phyloP scores from a whole-genome alignment of 345 rosid species.

The Mallotus nudiflorus region DNA sequence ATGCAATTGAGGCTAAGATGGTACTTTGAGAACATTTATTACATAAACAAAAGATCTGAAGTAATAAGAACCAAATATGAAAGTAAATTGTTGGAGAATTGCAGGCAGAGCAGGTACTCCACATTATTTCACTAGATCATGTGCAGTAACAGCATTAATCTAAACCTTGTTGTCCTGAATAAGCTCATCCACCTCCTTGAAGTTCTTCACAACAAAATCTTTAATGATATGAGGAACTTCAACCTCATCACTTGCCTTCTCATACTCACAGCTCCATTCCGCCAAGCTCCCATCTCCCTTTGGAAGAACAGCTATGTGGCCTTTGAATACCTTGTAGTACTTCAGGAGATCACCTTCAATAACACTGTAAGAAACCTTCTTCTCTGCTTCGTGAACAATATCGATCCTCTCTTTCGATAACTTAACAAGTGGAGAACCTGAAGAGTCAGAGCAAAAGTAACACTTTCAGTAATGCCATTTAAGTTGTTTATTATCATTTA shows the following conservation, averaged over 20 bases:
- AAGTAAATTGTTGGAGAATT: no score
- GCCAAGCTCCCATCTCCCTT: constrained; percentile 65
- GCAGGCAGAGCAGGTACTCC: no score
- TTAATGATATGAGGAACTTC: constrained; percentile 65
- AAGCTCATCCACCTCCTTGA: constrained; percentile 67
- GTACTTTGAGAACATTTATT: no score
- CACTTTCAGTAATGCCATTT: no score
- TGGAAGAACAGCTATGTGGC: constrained; percentile 48
- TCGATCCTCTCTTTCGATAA: constrained; percentile 75
- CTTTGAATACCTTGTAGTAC: constrained; percentile 72
- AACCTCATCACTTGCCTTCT: constrained; percentile 67
- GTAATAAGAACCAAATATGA: no score
- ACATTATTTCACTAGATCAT: no score
- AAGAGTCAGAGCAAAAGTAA: not conserved
- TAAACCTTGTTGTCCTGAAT: constrained; percentile 19
- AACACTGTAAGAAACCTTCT: constrained; percentile 51
- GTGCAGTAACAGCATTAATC: not conserved
- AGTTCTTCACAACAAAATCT: constrained; percentile 77
- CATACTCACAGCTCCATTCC: constrained; percentile 77
- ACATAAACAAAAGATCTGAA: no score
- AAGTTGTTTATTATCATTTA: no score
- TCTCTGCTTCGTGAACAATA: constrained; percentile 57
- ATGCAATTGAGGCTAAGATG: no score
- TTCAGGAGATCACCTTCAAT: constrained; percentile 77
- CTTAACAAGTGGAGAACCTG: constrained; percentile 73